Conservation (phyloP, 352 stramenopile species). For the Paralagenidium karlingii region DNA sequence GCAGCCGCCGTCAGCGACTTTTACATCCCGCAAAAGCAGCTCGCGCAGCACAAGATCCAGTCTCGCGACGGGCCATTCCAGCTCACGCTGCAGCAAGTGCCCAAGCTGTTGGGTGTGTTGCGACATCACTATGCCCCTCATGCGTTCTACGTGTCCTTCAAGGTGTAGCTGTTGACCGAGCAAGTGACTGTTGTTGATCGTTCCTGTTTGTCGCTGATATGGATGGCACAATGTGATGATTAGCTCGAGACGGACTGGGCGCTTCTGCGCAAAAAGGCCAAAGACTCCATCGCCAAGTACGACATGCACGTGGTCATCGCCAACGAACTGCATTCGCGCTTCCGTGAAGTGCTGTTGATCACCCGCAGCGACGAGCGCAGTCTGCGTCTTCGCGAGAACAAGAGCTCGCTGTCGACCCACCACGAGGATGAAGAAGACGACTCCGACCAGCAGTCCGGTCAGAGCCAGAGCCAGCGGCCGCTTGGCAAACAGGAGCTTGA, state of each 20-base stretch:
- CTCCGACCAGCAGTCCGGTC: too few relatives aligned
- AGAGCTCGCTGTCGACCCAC: too few relatives aligned
- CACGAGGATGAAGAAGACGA: too few relatives aligned
- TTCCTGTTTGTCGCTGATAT: too few relatives aligned
- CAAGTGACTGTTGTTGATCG: too few relatives aligned
- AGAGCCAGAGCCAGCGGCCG: too few relatives aligned
- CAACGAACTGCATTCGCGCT: constrained; percentile 93
- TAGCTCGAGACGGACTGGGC: constrained; percentile 93
- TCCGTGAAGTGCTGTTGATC: constrained; percentile 83
- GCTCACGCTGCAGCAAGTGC: constrained; percentile 87
- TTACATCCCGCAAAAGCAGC: constrained; percentile 87
- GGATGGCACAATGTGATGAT: too few relatives aligned
- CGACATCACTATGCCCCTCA: constrained; percentile 87
- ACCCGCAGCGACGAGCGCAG: constrained; percentile 35
- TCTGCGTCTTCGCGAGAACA: too few relatives aligned
- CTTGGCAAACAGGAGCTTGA: constrained; percentile 60
- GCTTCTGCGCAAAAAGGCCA: constrained; percentile 90
- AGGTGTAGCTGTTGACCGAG: constrained; percentile 36
- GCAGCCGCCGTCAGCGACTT: constrained; percentile 98
- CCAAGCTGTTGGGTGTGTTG: constrained; percentile 93
- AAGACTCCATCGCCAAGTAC: constrained; percentile 89
- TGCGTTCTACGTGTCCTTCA: constrained; percentile 96
- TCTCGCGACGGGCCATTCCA: constrained; percentile 54
- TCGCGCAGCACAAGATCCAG: constrained; percentile 97
- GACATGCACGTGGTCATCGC: constrained; percentile 95